Evolutionary conservation across 805 yeast genomes (phyloP).

Genomic region (Candida khao-thaluensis): DNA sequence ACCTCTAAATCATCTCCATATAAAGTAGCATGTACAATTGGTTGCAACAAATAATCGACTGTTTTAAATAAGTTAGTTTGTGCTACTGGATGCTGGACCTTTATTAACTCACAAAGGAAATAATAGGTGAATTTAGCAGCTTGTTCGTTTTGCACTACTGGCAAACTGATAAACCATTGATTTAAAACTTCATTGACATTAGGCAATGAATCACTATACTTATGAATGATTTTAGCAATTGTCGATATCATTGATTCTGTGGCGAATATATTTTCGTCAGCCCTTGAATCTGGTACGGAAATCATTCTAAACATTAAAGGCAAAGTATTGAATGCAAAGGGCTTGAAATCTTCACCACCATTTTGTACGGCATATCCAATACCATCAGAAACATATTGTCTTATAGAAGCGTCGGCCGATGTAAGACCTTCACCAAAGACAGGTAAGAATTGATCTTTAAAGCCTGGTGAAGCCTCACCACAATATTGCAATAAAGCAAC

Average conservation of each 20-base stretch:
- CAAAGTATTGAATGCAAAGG: constrained; percentile 66
- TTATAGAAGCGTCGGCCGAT: constrained; percentile 64
- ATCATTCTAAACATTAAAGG: constrained; percentile 73
- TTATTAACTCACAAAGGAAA: constrained; percentile 71
- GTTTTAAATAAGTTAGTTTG: constrained; percentile 54
- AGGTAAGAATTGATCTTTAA: constrained; percentile 62
- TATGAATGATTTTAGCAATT: constrained; percentile 77
- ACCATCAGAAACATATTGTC: constrained; percentile 84
- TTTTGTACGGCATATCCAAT: constrained; percentile 84
- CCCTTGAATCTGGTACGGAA: constrained; percentile 74
- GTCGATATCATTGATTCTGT: constrained; percentile 85
- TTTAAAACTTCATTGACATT: constrained; percentile 60
- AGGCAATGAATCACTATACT: constrained; percentile 58
- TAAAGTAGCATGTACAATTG: constrained; percentile 65
- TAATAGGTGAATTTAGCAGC: constrained; percentile 84
- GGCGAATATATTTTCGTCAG: constrained; percentile 81
- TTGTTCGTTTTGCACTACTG: constrained; percentile 78
- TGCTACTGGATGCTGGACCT: constrained; percentile 57
- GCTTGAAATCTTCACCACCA: constrained; percentile 63
- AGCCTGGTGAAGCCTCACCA: constrained; percentile 65
- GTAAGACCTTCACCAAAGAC: constrained; percentile 66
- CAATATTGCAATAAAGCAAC: constrained; percentile 80
- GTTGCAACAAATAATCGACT: constrained; percentile 70
- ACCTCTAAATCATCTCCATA: constrained; percentile 70
- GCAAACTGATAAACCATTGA: constrained; percentile 81